Conservation (phyloP, 768 basidiomycete genomes). For the Leccinum longicurvipes region DNA sequence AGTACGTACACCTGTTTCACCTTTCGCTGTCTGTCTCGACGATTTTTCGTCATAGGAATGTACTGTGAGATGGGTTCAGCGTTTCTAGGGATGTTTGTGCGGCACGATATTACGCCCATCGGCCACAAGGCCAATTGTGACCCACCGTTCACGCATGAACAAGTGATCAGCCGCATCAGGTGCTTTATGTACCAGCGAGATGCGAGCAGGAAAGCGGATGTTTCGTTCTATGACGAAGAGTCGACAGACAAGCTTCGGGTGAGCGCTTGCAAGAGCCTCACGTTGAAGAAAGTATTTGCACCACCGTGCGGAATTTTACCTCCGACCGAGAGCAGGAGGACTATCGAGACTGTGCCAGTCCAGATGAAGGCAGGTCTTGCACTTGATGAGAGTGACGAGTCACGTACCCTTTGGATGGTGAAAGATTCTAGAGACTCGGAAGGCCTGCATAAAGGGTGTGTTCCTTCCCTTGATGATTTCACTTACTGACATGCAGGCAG, state of each 20-base stretch:
- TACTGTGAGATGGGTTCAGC: constrained; percentile 11
- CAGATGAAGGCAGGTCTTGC: constrained; percentile 6
- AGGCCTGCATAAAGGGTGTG: constrained; percentile 7
- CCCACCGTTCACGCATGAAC: neutral
- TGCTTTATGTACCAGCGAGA: constrained; percentile 15
- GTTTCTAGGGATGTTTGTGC: constrained; percentile 10
- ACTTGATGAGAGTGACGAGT: neutral
- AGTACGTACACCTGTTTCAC: constrained; percentile 1
- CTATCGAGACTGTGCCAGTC: neutral
- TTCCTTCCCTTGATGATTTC: neutral
- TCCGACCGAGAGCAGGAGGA: neutral
- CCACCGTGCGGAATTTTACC: constrained; percentile 5
- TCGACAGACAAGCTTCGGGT: neutral
- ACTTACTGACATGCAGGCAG: neutral
- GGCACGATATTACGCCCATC: neutral
- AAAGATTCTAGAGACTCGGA: neutral
- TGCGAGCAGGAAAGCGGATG: neutral
- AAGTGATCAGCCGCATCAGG: constrained; percentile 4
- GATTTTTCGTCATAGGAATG: constrained; percentile 3
- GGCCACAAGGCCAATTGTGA: neutral
- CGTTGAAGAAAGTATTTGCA: constrained; percentile 7
- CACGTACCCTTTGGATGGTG: constrained; percentile 11
- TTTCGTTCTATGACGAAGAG: neutral
- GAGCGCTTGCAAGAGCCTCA: constrained; percentile 2
- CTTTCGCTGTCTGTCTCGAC: neutral